Base-by-base conservation (phyloP, 164 flowering plant species). In the Magnolia sinica region DNA sequence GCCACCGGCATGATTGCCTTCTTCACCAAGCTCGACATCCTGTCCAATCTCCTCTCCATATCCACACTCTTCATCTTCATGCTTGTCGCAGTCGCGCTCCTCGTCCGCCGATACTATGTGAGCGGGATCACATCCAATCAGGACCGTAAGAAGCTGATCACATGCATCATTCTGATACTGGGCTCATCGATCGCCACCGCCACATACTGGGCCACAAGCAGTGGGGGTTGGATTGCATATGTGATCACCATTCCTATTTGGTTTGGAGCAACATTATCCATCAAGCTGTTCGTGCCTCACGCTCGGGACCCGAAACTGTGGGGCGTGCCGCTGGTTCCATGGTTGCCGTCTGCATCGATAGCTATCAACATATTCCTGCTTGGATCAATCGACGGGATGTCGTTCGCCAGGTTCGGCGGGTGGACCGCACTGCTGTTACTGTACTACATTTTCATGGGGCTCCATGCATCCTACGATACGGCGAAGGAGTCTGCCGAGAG, bases 321-420 rank as follows among this genome's bases (percentile, higher is more conserved):
- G 95, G 95, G 92, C 1, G 86, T 80, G 7, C 95, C 92, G 3
- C 67, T 87, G 64, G 85, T 89, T 37, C 91, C 92, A 1, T 91
- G 90, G 91, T 68, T 91, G 65, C 91, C 95, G 8, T 88, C 92
- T 0, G 77, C 80, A 0, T 83, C 84, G 0, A 85, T 91, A 1
- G 84, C 84, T 4, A 82, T 88, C 45, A 91, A 91, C 76, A 70
- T 89, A 5, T 91, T 91, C 79, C 78, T 91, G n/a, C 72, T 91
- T 20, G 91, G 92, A 0, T 89, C 95, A 2, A 80, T 91, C 1
- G 91, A 87, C 67, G 61, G 37, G 50, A 78, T 51, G 9, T 88
- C 95, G 1, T 91, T 85, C 74, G 45, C 76, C 22, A 84, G 95
- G 75, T 91, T 91, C 49, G 85, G 71, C 0, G 68, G 82, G 1